Evolutionary conservation across 345 rosid species (phyloP), one percentile per base, ranked within the genome.

Genomic region (Cardamine chenopodiifolia): DNA sequence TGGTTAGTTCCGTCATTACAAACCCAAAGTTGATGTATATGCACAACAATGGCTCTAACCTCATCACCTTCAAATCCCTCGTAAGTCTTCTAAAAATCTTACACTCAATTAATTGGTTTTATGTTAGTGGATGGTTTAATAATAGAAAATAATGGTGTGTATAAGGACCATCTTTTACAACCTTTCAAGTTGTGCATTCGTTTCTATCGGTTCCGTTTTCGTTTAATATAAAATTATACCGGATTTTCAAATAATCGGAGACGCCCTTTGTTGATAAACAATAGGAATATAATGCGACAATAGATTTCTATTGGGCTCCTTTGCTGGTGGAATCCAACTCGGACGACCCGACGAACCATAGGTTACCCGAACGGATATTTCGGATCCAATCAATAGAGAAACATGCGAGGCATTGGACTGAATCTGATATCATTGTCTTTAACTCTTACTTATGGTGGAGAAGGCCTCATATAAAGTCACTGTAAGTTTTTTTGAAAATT

Each of bases 361-460:
- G 88, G 18, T 66, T 90, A 8, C 84, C 89, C n/a, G 83, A 95
- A 13, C 81, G 94, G 31, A 82, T 86, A 35, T 93, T 92, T 26
- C 82, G 88, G 73, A 86, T 90, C 12, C 92, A 92, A 71, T 85
- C 94, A 22, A 92, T 95, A 10, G 85, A 89, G 42, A 95, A 76
- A 77, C 99, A 95, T 69, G 98, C 91, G 0, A 82, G 81, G 65
- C 85, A 85, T 40, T 95, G 99, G 99, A 90, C 90, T 1, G 67
- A 86, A 11, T 88, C 86, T 7, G 93, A 90, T 78, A 76, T 86
- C 39, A 85, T 95, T 25, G 83, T 95, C 18, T 92, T 92, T 55
- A 89, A 95, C 79, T 85, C 98, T 5, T 95, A 92, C 58, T 85
- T 90, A 20, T 95, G 99, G 99, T 92, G 99, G 99, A 89, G 89